Evolutionary conservation across 1,139 yeast genomes (phyloP).

Genomic region (Diutina pseudorugosa): DNA sequence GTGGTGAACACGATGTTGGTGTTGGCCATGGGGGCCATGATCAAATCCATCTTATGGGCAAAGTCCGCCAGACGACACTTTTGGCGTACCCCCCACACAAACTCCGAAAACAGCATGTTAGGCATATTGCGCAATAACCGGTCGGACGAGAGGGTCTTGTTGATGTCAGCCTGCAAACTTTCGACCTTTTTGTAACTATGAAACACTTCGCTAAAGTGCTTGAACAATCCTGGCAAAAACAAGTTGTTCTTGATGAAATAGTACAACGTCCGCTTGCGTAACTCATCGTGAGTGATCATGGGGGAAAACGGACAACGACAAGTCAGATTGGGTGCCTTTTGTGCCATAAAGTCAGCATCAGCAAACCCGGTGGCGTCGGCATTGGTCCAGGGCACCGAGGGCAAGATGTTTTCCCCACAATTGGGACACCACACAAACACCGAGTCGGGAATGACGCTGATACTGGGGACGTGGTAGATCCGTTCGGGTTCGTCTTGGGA

Average conservation of each 20-base stretch:
- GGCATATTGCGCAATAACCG: background rate
- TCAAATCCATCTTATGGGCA: background rate
- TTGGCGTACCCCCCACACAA: conserved; percentile 2
- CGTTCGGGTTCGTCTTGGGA: background rate
- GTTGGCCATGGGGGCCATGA: conserved; percentile 1
- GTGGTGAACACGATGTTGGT: conserved; percentile 2
- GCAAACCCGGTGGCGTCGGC: background rate
- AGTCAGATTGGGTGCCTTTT: background rate
- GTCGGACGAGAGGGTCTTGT: background rate
- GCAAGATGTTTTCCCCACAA: conserved; percentile 2
- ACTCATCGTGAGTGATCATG: background rate
- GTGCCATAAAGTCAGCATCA: background rate
- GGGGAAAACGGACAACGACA: background rate
- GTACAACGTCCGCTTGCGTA: conserved; percentile 2
- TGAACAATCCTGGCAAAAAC: conserved; percentile 3
- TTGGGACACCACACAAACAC: conserved; percentile 3
- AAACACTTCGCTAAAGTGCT: background rate
- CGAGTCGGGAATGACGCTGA: background rate
- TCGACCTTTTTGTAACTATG: background rate
- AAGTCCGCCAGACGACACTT: background rate
- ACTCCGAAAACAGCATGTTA: background rate
- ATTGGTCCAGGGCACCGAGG: background rate
- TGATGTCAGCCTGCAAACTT: background rate
- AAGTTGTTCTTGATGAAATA: conserved; percentile 1
- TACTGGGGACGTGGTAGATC: background rate